Base-by-base conservation (phyloP, 352 stramenopile species). In the Phytophthora ohioensis region DNA sequence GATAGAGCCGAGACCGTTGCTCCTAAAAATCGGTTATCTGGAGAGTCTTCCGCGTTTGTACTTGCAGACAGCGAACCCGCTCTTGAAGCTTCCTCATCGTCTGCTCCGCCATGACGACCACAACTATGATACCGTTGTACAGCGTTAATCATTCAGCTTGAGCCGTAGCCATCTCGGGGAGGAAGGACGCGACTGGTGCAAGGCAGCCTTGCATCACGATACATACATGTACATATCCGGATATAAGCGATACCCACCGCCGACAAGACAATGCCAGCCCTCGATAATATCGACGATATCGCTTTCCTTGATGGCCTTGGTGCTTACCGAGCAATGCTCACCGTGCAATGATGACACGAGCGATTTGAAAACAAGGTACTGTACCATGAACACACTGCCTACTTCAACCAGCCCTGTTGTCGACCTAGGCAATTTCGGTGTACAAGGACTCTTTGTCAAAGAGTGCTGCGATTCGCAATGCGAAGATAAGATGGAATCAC, bases 281-380 rank as follows among this genome's bases (percentile, higher is more conserved):
- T 27, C 21, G 21, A 27, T 27, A 27, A 27, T 27, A 27, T 27
- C 21, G 21, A 27, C 21, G 21, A 27, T 27, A 27, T 47, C n/a
- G 31, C 5, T 53, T 4, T 48, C 15, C n/a, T 34, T 5, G 39
- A 8, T 35, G 17, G 32, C 42, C 8, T 10, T 47, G 35, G n/a
- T 49, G 53, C 43, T 39, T 15, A 66, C 58, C 9, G 11, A 58
- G 48, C 39, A 60, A 54, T 61, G 39, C 36, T 12, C 21, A 27
- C 21, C 21, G 21, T 27, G 46, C 36, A 66, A 52, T 66, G 38
- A 8, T 59, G 58, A 41, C 58, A 32, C n/a, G 31, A 45, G 38
- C 39, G 59, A 67, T 59, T 67, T 62, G 42, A 59, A 68, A 61
- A 48, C 49, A 61, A 47, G 12, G 4, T 27, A 27, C 39, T 41